A percentile compares a stretch with the other conserved stretches of the same genome.
Conservation (phyloP, 495 filamentous ascomycete species). For the Extremus antarcticus region DNA sequence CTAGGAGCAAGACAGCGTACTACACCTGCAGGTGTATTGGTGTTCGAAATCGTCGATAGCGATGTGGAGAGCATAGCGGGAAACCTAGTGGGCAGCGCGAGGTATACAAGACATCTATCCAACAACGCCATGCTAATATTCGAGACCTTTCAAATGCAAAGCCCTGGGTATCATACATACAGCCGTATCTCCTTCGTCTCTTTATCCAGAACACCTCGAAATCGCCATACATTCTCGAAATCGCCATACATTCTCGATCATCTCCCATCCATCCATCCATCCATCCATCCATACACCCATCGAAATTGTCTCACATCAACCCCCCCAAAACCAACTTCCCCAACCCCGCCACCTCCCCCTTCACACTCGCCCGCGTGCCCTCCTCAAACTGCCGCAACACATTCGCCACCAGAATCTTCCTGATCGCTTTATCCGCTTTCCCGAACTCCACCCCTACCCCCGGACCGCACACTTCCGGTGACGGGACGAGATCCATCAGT, state of each 20-base stretch:
- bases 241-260: too few species aligned
- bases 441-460: slow-evolving; percentile 67
- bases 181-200: too few species aligned
- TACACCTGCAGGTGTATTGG: too few species aligned
- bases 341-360: slow-evolving; percentile 68
- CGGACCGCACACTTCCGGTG: slow-evolving; percentile 24
- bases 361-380: slow-evolving; percentile 57
- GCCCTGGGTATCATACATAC: background rate
- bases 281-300: background rate
- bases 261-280: too few species aligned
- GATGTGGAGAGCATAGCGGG: too few species aligned
- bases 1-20: too few species aligned
- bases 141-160: background rate
- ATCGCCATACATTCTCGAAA: too few species aligned
- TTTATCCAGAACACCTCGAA: too few species aligned
- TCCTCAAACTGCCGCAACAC: slow-evolving; percentile 93
- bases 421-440: slow-evolving; percentile 74
- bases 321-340: slow-evolving; percentile 85
- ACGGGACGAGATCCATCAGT: slow-evolving; percentile 58
- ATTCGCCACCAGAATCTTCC: slow-evolving; percentile 75
- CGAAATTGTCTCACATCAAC: slow-evolving; percentile 45
- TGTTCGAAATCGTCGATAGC: too few species aligned
- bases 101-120: background rate
- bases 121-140: background rate
- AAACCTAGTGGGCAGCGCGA: too few species aligned